These are phyloP conservation scores for Asterophora lycoperdoides DNA, from an alignment of 768 basidiomycete species.

Conservation along the genomic window DNA sequence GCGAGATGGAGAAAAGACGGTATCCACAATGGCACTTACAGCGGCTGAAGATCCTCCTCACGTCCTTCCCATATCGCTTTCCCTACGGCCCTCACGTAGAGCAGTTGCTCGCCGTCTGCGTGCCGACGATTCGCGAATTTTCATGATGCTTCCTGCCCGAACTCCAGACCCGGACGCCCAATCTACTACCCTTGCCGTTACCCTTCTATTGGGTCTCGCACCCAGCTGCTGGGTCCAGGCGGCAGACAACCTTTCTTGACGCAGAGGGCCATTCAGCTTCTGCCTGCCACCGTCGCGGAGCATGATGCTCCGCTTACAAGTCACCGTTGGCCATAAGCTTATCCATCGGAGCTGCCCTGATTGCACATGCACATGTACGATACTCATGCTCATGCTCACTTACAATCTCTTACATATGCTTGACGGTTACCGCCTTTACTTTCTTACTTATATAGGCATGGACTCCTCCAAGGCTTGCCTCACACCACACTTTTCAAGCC, in stretches of 20 bases:
- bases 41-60: slow-evolving; percentile 29
- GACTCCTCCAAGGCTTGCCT: too few relatives aligned
- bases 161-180: too few relatives aligned
- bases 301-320: too few relatives aligned
- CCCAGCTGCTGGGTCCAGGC: neutral
- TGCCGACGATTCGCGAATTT: slow-evolving; percentile 23
- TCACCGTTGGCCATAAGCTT: too few relatives aligned
- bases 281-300: too few relatives aligned
- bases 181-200: too few relatives aligned
- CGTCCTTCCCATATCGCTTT: slow-evolving; percentile 27
- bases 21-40: slow-evolving; percentile 32
- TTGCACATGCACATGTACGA: too few relatives aligned
- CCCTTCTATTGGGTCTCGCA: neutral
- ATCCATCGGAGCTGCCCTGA: too few relatives aligned
- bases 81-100: slow-evolving; percentile 28
- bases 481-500: too few relatives aligned
- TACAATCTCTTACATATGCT: too few relatives aligned
- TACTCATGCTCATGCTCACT: too few relatives aligned
- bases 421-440: too few relatives aligned
- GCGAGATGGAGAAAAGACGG: slow-evolving; percentile 28
- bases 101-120: slow-evolving; percentile 29
- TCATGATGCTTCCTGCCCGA: neutral
- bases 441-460: neutral
- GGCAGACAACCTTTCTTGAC: neutral
- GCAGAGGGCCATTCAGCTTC: neutral